phyloP scores from a whole-genome alignment of 2,329 filamentous ascomycete genomes.

The Aspergillus japonicus region DNA sequence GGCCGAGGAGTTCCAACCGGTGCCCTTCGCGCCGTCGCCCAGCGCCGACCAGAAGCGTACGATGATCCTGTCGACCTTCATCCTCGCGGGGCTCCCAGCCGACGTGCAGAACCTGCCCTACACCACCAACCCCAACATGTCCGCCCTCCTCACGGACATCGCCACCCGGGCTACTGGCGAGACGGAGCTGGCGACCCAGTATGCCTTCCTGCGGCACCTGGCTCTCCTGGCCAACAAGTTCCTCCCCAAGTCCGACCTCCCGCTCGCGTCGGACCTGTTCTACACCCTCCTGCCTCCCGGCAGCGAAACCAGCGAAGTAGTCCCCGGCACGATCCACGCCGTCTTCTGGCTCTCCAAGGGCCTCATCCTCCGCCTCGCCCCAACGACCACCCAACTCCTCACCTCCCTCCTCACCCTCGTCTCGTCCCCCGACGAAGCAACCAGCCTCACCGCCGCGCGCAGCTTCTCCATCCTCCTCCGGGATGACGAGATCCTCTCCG shows the following conservation, averaged over 20 bases:
- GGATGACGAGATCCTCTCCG: constrained; percentile 60
- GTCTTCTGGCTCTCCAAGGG: constrained; percentile 63
- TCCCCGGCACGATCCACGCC: constrained; percentile 50
- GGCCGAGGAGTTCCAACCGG: constrained; percentile 33
- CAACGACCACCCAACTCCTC: constrained; percentile 51
- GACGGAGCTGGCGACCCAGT: constrained; percentile 36
- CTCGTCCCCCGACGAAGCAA: constrained; percentile 44
- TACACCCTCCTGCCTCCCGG: constrained; percentile 30
- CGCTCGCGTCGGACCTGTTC: constrained; percentile 32
- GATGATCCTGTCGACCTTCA: constrained; percentile 58
- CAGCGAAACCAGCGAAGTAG: constrained; percentile 24
- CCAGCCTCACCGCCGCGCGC: constrained; percentile 54
- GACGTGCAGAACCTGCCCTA: constrained; percentile 34
- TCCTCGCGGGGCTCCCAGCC: constrained; percentile 54
- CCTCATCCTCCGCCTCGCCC: constrained; percentile 55
- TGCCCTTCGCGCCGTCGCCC: constrained; percentile 35
- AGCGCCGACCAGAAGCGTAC: constrained; percentile 42
- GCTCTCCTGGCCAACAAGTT: constrained; percentile 45
- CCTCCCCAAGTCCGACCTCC: constrained; percentile 34
- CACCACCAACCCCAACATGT: constrained; percentile 29
- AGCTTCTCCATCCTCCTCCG: constrained; percentile 61
- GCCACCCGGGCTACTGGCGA: constrained; percentile 34
- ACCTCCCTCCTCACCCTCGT: constrained; percentile 49
- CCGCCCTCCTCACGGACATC: constrained; percentile 36
- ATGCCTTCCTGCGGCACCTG: constrained; percentile 44